Percentiles rank a stretch among this genome's conserved stretches.
phyloP scores from a whole-genome alignment of 148 eudicot genomes.

The Suaeda aralocaspica region DNA sequence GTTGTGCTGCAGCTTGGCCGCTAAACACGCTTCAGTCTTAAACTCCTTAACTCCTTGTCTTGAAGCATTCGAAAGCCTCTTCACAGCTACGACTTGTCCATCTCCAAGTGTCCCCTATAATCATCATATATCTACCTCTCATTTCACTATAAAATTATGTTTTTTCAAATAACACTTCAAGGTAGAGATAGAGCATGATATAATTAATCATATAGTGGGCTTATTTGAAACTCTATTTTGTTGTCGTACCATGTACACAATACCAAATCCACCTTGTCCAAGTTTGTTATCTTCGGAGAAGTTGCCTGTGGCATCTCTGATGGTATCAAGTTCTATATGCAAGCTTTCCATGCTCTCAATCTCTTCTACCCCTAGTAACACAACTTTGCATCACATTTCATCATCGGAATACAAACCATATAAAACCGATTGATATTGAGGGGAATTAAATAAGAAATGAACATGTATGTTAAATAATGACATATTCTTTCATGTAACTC shows the following conservation, averaged over 20 bases:
- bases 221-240: too few relatives aligned
- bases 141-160: too few relatives aligned
- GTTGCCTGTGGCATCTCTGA: conserved; percentile 26
- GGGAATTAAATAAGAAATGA: too few relatives aligned
- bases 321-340: conserved; percentile 23
- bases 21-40: conserved; percentile 28
- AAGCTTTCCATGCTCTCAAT: conserved; percentile 29
- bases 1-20: conserved; percentile 32
- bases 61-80: conserved; percentile 28
- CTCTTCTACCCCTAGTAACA: conserved; percentile 21
- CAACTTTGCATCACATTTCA: not conserved
- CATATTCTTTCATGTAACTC: too few relatives aligned
- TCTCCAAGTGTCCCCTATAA: conserved; percentile 34
- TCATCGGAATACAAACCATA: too few relatives aligned
- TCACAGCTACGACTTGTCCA: conserved; percentile 30
- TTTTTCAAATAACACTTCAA: too few relatives aligned
- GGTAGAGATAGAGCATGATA: too few relatives aligned
- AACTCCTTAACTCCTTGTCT: conserved; percentile 32
- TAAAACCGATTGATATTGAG: too few relatives aligned
- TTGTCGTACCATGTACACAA: conserved; percentile 32
- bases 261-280: conserved; percentile 34
- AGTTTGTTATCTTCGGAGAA: conserved; percentile 23
- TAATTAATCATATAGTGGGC: too few relatives aligned
- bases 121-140: not conserved
- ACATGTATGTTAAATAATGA: too few relatives aligned